Conservation (phyloP, 768 basidiomycete genomes). For the Auriscalpium vulgare region DNA sequence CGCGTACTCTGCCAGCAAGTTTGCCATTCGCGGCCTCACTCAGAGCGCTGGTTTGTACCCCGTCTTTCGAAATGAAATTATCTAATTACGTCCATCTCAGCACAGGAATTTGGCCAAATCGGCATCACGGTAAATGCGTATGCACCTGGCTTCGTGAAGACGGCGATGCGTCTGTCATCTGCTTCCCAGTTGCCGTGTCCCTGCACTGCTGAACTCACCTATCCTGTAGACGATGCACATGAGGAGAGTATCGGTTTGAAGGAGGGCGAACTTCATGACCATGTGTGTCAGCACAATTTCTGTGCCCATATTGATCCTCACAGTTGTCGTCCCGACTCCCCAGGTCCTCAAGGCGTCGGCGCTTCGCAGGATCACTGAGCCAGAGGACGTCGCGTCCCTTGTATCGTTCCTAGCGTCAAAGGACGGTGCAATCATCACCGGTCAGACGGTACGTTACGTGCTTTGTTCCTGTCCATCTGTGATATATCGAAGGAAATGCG, state of each 20-base stretch:
- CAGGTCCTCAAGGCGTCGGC: neutral
- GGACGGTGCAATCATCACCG: slow-evolving; percentile 13
- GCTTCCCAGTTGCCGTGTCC: neutral
- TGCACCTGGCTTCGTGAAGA: slow-evolving; percentile 14
- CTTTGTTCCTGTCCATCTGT: neutral
- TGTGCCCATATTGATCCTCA: too few relatives aligned
- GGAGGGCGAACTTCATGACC: neutral
- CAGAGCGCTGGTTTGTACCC: slow-evolving; percentile 8
- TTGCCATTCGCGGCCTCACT: slow-evolving; percentile 18
- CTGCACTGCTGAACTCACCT: neutral
- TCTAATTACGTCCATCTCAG: neutral
- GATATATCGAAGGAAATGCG: neutral
- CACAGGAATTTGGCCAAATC: neutral
- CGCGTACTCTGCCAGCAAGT: slow-evolving; percentile 15
- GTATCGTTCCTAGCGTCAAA: slow-evolving; percentile 15
- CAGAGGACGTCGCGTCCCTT: slow-evolving; percentile 12
- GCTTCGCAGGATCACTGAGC: neutral
- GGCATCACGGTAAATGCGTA: slow-evolving; percentile 12
- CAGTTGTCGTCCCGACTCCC: neutral
- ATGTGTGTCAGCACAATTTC: neutral
- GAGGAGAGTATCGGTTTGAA: neutral
- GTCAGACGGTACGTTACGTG: neutral
- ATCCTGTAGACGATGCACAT: neutral
- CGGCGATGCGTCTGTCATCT: slow-evolving; percentile 10
- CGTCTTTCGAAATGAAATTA: neutral